phyloP scores from a whole-genome alignment of 345 rosid genomes.

The Moringa oleifera region DNA sequence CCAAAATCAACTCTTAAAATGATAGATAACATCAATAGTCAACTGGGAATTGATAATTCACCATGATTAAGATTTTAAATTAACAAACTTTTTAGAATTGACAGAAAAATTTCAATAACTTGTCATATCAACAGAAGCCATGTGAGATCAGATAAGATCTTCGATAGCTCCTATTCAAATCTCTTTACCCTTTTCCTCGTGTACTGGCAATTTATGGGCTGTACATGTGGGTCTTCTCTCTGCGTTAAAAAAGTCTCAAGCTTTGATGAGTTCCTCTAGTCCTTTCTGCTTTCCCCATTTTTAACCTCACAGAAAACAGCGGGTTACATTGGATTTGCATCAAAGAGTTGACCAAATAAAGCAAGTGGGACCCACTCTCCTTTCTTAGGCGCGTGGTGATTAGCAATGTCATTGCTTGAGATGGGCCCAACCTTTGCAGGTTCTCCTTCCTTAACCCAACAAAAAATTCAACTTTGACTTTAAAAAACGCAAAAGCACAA shows the following conservation, averaged over 20 bases:
- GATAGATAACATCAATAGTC: too few species aligned
- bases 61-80: too few species aligned
- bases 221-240: too few species aligned
- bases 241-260: too few species aligned
- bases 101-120: too few species aligned
- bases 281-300: too few species aligned
- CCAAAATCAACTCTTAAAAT: too few species aligned
- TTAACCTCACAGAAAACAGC: too few species aligned
- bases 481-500: not conserved
- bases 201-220: not conserved
- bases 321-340: not conserved
- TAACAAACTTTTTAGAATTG: too few species aligned
- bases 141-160: not conserved
- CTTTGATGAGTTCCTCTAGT: too few species aligned
- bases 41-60: too few species aligned
- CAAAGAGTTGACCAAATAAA: slow-evolving; percentile 24
- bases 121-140: too few species aligned
- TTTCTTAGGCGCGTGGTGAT: slow-evolving; percentile 10
- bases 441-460: slow-evolving; percentile 10
- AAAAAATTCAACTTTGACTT: slow-evolving; percentile 11
- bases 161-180: not conserved
- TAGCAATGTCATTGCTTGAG: not conserved
- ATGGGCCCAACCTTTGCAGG: not conserved
- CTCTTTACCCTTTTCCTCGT: not conserved
- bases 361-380: slow-evolving; percentile 7